phyloP scores from a whole-genome alignment of 2,329 filamentous ascomycete genomes.

The Amylocarpus encephaloides region DNA sequence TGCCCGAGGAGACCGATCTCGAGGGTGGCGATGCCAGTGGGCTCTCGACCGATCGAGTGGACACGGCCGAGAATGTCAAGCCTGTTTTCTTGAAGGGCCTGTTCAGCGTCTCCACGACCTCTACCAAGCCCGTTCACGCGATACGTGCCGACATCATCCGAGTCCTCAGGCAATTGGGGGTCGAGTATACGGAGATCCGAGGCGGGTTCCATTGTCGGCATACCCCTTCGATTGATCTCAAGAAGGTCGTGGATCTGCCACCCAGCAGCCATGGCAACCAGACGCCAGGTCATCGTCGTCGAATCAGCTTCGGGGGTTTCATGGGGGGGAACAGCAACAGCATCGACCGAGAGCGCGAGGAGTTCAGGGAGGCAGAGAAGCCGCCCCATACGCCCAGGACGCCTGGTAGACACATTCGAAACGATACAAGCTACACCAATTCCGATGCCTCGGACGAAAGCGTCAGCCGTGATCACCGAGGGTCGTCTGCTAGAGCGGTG shows the following conservation, averaged over 20 bases:
- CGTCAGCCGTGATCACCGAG: slow-evolving; percentile 47
- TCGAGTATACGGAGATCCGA: slow-evolving; percentile 88
- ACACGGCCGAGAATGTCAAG: slow-evolving; percentile 75
- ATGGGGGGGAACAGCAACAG: slow-evolving; percentile 43
- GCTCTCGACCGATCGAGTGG: slow-evolving; percentile 53
- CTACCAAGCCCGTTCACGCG: slow-evolving; percentile 76
- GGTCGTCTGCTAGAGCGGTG: slow-evolving; percentile 53
- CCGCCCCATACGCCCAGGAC: slow-evolving; percentile 44
- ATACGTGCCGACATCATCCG: slow-evolving; percentile 88
- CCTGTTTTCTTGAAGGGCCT: slow-evolving; percentile 94
- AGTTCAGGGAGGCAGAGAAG: slow-evolving; percentile 56
- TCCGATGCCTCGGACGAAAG: slow-evolving; percentile 83
- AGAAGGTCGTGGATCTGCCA: slow-evolving; percentile 58
- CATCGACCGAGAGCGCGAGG: slow-evolving; percentile 60
- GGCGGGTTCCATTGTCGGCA: slow-evolving; percentile 90
- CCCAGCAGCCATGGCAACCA: slow-evolving; percentile 47
- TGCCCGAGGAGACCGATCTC: slow-evolving; percentile 85
- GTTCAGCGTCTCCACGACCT: slow-evolving; percentile 96
- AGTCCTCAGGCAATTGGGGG: slow-evolving; percentile 77
- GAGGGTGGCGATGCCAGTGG: slow-evolving; percentile 62
- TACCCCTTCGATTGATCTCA: slow-evolving; percentile 80
- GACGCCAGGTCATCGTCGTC: slow-evolving; percentile 58
- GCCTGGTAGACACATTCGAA: slow-evolving; percentile 36
- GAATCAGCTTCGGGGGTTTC: slow-evolving; percentile 78
- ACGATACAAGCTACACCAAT: slow-evolving; percentile 72